Base-by-base conservation (phyloP, 768 basidiomycete species). In the Phaffia australis region DNA sequence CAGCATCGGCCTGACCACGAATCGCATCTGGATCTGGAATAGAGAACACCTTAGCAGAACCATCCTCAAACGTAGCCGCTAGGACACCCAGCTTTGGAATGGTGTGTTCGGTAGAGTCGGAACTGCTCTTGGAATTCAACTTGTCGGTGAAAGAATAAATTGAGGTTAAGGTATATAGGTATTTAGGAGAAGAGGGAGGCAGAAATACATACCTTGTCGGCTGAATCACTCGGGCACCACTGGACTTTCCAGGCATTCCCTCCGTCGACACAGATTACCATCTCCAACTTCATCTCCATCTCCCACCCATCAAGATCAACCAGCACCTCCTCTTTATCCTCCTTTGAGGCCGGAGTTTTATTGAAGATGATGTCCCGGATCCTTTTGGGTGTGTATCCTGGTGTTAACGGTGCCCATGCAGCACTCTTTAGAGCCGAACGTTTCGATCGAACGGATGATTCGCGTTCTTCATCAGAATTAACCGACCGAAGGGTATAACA, bases 141-240 rank as follows among this genome's bases (percentile, higher is more conserved):
- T 42, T 42, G 6, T 42, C 11, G 4, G 35, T 58, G 64, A 56
- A 49, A 23, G 23, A 52, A 4, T 0, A 23, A 32, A 9, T 11
- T 49, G 7, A 29, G 48, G 4, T 23, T 15, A 51, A 30, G 18
- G 46, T 23, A 18, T 23, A 29, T 49, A 15, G 11, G 15, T 42
- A 42, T 6, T 9, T 2, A 15, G 35, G n/a, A 23, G 7, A 3
- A 49, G 42, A 49, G 23, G 6, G 6, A 32, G 27, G 49, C 23
- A 50, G 25, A 30, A 19, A 21, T 67, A 77, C 80, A 65, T 57
- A 81, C 80, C 18, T 74, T 56, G 65, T 89, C 89, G 71, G 89
- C 83, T 21, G 87, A 84, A 0, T 92, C 91, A 32, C 91, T 74
- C 3, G 94, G 94, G 75, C 93, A 93, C 93, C 94, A 98, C 76